These are phyloP conservation scores for Sugiyamaella neomexicana DNA, from an alignment of 1,139 yeast species.

Conservation along the genomic window DNA sequence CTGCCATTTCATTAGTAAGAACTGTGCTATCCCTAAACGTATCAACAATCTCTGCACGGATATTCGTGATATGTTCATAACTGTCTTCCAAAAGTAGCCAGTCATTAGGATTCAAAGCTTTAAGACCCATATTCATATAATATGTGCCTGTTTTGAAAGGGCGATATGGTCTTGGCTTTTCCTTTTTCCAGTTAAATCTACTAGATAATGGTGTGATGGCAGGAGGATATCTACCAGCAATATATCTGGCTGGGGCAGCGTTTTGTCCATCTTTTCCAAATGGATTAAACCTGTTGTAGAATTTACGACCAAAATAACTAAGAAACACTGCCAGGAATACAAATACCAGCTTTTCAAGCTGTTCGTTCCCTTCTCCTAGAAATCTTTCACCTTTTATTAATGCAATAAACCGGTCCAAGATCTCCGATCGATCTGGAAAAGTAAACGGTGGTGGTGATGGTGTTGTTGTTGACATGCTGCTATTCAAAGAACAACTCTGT, in stretches of 20 bases:
- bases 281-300: constrained; percentile 1
- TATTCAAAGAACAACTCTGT: too few species aligned
- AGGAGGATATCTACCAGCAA: constrained; percentile 1
- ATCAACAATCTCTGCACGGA: constrained; percentile 48
- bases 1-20: constrained; percentile 45
- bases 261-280: constrained; percentile 3
- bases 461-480: too few species aligned
- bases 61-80: constrained; percentile 49
- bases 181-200: constrained; percentile 47
- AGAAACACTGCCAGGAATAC: not conserved
- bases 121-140: constrained; percentile 69
- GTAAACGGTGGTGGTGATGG: too few species aligned
- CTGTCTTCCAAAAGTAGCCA: constrained; percentile 70
- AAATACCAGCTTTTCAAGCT: constrained; percentile 3
- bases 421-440: not conserved
- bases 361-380: constrained; percentile 7
- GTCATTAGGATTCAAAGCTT: constrained; percentile 54
- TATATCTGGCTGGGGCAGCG: constrained; percentile 3
- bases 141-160: constrained; percentile 65
- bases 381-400: constrained; percentile 10
- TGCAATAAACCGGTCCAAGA: not conserved
- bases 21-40: constrained; percentile 46
- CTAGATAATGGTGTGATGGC: constrained; percentile 25
- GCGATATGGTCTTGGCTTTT: constrained; percentile 53
- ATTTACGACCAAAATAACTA: not conserved